Evolutionary conservation across 345 rosid genomes (phyloP).

Genomic region (Abelmoschus esculentus): DNA sequence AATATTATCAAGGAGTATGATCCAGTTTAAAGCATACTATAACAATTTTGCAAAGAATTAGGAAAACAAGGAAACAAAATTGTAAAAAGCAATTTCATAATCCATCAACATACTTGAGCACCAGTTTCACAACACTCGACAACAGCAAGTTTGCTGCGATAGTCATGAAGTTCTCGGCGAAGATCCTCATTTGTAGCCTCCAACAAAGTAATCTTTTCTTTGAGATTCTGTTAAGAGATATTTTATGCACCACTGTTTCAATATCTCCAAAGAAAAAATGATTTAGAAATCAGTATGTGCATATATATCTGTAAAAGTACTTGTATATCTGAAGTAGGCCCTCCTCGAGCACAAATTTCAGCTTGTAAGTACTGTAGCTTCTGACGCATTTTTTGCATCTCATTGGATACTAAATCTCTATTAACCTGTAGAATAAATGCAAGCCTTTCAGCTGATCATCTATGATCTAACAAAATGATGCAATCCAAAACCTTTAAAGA

Average conservation of each 20-base stretch:
- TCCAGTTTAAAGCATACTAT: neutral
- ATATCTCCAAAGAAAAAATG: neutral
- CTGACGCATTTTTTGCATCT: slow-evolving; percentile 71
- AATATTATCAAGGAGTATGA: slow-evolving; percentile 8
- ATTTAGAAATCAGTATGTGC: slow-evolving; percentile 6
- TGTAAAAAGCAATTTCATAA: neutral
- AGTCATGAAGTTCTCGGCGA: slow-evolving; percentile 61
- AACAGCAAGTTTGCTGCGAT: slow-evolving; percentile 47
- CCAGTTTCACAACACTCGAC: slow-evolving; percentile 41
- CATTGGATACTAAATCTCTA: slow-evolving; percentile 60
- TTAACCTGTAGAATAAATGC: slow-evolving; percentile 40
- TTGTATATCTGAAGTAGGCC: slow-evolving; percentile 43
- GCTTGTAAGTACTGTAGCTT: slow-evolving; percentile 58
- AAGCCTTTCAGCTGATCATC: neutral
- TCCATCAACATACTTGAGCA: slow-evolving; percentile 34
- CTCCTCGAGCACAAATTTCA: slow-evolving; percentile 53
- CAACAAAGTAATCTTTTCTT: slow-evolving; percentile 56
- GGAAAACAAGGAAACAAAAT: neutral
- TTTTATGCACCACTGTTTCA: neutral
- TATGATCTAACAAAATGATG: neutral
- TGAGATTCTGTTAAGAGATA: slow-evolving; percentile 38
- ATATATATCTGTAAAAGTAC: slow-evolving; percentile 24
- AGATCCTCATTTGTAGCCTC: slow-evolving; percentile 67
- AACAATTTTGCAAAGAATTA: neutral
- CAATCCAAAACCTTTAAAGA: neutral